These are phyloP conservation scores for Sordariomycetes sp. DNA, from an alignment of 2,329 filamentous ascomycete species.

Conservation along the genomic window DNA sequence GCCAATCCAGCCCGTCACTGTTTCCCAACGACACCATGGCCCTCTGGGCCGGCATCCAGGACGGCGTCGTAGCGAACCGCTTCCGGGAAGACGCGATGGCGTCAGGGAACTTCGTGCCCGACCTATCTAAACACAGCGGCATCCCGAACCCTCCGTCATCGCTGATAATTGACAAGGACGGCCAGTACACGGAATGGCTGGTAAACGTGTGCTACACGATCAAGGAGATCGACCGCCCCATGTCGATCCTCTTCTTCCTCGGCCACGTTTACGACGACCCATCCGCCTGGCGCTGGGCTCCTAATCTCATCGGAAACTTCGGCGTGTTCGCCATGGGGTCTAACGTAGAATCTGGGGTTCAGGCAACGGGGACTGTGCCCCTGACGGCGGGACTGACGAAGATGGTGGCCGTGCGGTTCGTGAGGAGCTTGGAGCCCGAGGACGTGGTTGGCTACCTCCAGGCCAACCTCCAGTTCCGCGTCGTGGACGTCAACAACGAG, in stretches of 20 bases:
- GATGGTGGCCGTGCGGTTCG: constrained; percentile 18
- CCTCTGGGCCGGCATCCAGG: neutral
- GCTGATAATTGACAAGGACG: constrained; percentile 23
- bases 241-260: constrained; percentile 56
- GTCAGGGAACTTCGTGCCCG: constrained; percentile 4
- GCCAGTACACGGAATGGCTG: constrained; percentile 51
- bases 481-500: constrained; percentile 1
- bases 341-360: constrained; percentile 9
- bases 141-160: constrained; percentile 12
- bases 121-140: constrained; percentile 6
- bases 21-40: constrained; percentile 6
- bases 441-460: neutral
- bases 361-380: constrained; percentile 30
- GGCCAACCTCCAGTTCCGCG: neutral
- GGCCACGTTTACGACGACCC: constrained; percentile 37
- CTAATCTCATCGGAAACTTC: constrained; percentile 51
- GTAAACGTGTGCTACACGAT: constrained; percentile 55
- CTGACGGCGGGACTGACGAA: constrained; percentile 37
- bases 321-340: constrained; percentile 37
- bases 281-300: constrained; percentile 36
- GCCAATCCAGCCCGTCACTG: constrained; percentile 16
- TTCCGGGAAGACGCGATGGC: constrained; percentile 7
- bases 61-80: constrained; percentile 1
- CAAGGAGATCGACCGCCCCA: constrained; percentile 49
- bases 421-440: neutral